phyloP scores from a whole-genome alignment of 2,329 filamentous ascomycete species.

The Epichloe aotearoae region DNA sequence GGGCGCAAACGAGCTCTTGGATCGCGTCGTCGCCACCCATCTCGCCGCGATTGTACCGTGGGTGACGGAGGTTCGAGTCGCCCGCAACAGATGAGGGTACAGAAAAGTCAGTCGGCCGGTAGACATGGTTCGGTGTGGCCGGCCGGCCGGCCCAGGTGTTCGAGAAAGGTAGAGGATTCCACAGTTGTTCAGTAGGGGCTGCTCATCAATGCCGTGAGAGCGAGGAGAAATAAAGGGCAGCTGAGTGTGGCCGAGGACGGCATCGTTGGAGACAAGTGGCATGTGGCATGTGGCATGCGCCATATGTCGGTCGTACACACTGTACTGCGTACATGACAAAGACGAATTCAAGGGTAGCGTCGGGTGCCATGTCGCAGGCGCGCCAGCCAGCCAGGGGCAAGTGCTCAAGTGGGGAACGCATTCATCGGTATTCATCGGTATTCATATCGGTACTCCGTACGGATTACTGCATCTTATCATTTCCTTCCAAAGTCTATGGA shows the following conservation, averaged over 20 bases:
- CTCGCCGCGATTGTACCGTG: neutral
- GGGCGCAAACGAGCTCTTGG: slow-evolving; percentile 34
- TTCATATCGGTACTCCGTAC: neutral
- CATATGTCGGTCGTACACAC: too few species aligned
- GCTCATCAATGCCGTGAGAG: neutral
- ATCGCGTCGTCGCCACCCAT: slow-evolving; percentile 24
- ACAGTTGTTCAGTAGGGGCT: neutral
- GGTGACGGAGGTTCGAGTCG: slow-evolving; percentile 13
- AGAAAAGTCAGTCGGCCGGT: slow-evolving; percentile 51
- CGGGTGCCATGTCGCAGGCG: neutral
- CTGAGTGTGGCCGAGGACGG: neutral
- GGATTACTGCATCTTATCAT: neutral
- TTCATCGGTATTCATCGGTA: neutral
- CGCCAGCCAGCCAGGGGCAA: neutral
- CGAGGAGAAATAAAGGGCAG: neutral
- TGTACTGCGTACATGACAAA: neutral
- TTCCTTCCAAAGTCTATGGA: slow-evolving; percentile 5
- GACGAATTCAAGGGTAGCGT: neutral
- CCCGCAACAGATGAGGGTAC: slow-evolving; percentile 53
- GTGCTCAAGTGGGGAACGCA: neutral
- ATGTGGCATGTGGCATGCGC: too few species aligned
- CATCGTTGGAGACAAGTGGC: too few species aligned
- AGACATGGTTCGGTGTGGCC: neutral
- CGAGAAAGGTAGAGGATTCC: neutral
- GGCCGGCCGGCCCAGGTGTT: neutral